These are phyloP conservation scores for Agrocybe pediades DNA, from an alignment of 768 basidiomycete species.

Conservation along the genomic window DNA sequence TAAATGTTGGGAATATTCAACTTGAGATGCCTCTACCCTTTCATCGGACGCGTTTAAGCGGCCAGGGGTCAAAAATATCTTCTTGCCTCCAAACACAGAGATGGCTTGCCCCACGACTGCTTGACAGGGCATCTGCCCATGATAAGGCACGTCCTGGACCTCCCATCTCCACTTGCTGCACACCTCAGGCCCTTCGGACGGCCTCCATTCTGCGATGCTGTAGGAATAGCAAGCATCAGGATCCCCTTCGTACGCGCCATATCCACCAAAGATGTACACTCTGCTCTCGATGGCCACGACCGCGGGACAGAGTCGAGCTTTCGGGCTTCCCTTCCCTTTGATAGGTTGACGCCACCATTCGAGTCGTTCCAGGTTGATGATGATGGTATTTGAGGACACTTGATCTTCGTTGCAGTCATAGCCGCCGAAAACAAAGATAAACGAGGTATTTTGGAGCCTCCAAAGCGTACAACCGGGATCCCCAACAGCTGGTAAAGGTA, in stretches of 20 bases:
- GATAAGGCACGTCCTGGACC: conserved; percentile 16
- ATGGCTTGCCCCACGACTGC: conserved; percentile 13
- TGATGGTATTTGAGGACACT: conserved; percentile 14
- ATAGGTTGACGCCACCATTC: conserved; percentile 25
- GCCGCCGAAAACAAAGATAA: conserved; percentile 32
- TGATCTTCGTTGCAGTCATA: conserved; percentile 6
- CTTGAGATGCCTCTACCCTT: not conserved
- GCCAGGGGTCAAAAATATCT: conserved; percentile 26
- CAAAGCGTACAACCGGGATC: conserved; percentile 19
- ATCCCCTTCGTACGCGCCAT: conserved; percentile 8
- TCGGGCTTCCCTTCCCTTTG: not conserved
- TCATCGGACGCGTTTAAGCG: conserved; percentile 4
- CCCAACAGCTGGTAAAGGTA: conserved; percentile 18
- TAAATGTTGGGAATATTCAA: not conserved
- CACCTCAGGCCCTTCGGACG: not conserved
- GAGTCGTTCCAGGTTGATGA: conserved; percentile 18
- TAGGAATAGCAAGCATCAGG: conserved; percentile 14
- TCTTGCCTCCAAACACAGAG: conserved; percentile 23
- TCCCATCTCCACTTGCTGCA: conserved; percentile 21
- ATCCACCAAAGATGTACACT: conserved; percentile 29
- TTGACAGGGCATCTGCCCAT: conserved; percentile 11
- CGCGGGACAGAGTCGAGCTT: conserved; percentile 19
- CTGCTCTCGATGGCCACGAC: conserved; percentile 21
- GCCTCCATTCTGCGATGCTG: conserved; percentile 17
- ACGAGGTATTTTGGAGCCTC: conserved; percentile 14